Percentiles rank a stretch among this genome's conserved stretches.
phyloP scores from a whole-genome alignment of 768 basidiomycete species.

The Kockovaella imperatae region DNA sequence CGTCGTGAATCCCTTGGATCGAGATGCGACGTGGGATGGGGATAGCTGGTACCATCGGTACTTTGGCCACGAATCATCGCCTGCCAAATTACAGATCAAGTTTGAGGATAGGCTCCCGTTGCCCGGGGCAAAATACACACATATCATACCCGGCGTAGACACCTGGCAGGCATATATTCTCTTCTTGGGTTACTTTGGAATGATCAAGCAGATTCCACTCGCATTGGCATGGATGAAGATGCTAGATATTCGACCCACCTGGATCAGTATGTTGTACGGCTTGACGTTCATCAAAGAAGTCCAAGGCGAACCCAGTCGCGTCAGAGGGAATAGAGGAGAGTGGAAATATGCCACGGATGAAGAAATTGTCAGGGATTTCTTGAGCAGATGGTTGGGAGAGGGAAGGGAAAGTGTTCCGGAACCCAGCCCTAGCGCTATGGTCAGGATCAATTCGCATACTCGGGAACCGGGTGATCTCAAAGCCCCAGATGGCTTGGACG shows the following conservation, averaged over 20 bases:
- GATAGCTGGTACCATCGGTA: too few species aligned
- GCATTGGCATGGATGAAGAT: conserved; percentile 67
- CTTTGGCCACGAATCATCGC: too few species aligned
- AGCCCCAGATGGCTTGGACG: too few species aligned
- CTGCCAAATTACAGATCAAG: too few species aligned
- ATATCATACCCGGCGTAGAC: conserved; percentile 51
- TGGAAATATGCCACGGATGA: conserved; percentile 27
- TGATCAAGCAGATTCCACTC: conserved; percentile 58
- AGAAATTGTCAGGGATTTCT: conserved; percentile 24
- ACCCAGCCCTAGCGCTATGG: too few species aligned
- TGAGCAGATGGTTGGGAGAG: conserved; percentile 29
- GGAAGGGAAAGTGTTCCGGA: too few species aligned
- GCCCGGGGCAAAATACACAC: conserved; percentile 33
- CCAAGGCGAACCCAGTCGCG: conserved; percentile 47
- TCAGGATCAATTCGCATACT: too few species aligned
- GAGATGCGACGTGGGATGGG: too few species aligned
- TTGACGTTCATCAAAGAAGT: conserved; percentile 68
- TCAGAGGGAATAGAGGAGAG: conserved; percentile 12
- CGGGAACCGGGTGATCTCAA: too few species aligned
- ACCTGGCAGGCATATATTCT: conserved; percentile 58
- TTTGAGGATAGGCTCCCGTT: conserved; percentile 14
- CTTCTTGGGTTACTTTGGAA: conserved; percentile 53
- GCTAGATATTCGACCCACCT: conserved; percentile 53
- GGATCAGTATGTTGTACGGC: conserved; percentile 55
- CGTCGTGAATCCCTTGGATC: conserved; percentile 46